These are phyloP conservation scores for Cairneyella variabilis DNA, from an alignment of 495 filamentous ascomycete genomes.

Conservation along the genomic window DNA sequence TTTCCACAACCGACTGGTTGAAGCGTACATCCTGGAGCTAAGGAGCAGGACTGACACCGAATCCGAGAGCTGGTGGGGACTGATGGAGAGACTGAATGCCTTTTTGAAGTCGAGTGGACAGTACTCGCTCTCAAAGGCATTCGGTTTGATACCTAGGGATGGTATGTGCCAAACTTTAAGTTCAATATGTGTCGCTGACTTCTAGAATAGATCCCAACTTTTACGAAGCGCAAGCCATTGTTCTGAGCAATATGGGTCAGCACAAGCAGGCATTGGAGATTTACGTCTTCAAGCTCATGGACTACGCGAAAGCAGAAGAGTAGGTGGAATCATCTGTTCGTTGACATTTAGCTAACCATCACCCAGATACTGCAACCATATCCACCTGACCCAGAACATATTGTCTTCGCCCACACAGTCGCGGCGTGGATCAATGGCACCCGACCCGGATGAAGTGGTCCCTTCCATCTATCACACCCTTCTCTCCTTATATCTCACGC, in stretches of 20 bases:
- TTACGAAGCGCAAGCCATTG: conserved; percentile 86
- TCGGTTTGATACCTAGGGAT: conserved; percentile 70
- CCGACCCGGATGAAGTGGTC: conserved; percentile 52
- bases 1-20: conserved; percentile 79
- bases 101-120: conserved; percentile 75
- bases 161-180: conserved; percentile 44
- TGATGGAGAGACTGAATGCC: conserved; percentile 60
- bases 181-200: background rate
- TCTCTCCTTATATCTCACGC: conserved; percentile 83
- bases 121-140: conserved; percentile 73
- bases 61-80: conserved; percentile 48
- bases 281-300: conserved; percentile 89
- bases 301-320: conserved; percentile 91
- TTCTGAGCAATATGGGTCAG: conserved; percentile 92
- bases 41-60: conserved; percentile 39
- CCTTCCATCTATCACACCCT: conserved; percentile 87
- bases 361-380: conserved; percentile 79
- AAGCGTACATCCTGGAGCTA: conserved; percentile 68
- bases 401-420: conserved; percentile 33
- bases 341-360: background rate
- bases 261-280: conserved; percentile 93
- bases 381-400: conserved; percentile 58
- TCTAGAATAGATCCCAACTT: conserved; percentile 64
- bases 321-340: conserved; percentile 36
- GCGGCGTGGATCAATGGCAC: conserved; percentile 35